Base-by-base conservation (phyloP, 192 early-diverging fungal genomes). In the Paraglomus brasilianum region DNA sequence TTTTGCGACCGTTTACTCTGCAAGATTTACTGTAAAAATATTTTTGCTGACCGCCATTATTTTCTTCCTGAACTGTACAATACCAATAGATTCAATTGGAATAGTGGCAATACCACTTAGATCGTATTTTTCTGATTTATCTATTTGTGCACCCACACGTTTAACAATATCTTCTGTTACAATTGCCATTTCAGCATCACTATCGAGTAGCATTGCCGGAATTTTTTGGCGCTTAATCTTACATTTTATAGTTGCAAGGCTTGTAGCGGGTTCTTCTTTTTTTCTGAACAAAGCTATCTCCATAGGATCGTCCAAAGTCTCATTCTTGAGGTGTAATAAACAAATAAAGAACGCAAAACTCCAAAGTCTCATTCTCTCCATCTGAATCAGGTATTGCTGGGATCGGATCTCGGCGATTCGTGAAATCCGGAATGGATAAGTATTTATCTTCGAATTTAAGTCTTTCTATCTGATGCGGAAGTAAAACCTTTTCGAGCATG, bases 151-250 rank as follows among this genome's bases (percentile, higher is more conserved):
- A 2, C 4, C 4, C 42, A 59, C 38, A 8, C 38, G 3, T 59
- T 59, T 59, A 40, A 59, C 38, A 59, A 59, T 59, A 3, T 59
- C 57, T 59, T 59, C 40, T 42, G 38, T 41, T 42, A 59, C 3
- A n/a, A 59, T 59, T 59, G 38, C 4, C 13, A 39, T 30, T 8
- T 59, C 57, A 59, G 40, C 57, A 8, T 15, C 8, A n/a, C 8
- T 30, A 43, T 61, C 59, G 21, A 61, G 41, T 5, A 13, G 21
- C 5, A 59, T 40, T 59, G 57, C 57, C n/a, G 4, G 57, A 59
- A 59, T 59, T 59, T 59, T 59, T 59, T 41, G 42, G 13, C 4
- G 13, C 22, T 17, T 61, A 21, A 61, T 61, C 45, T 61, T 61
- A 15, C 38, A 40, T 40, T 40, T 40, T 14, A 61, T 5, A 40